Conservation (phyloP, 2,329 filamentous ascomycete species). For the Microascus cirrosus region DNA sequence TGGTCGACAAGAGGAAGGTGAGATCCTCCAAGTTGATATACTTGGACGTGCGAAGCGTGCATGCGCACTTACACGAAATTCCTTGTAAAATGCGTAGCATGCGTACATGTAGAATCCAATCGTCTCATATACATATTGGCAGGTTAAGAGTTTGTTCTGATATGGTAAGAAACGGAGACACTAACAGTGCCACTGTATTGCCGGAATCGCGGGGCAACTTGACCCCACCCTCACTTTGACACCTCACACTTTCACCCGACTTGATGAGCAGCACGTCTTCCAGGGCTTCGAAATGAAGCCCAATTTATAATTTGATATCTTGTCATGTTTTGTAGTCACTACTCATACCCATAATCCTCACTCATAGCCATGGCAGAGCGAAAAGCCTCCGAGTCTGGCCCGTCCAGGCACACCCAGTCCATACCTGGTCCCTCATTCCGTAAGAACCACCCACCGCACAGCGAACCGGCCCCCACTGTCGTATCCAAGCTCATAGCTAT, state of each 20-base stretch:
- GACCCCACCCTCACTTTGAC: background rate
- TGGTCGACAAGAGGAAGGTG: too few relatives aligned
- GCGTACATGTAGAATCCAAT: too few relatives aligned
- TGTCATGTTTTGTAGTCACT: background rate
- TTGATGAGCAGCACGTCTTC: background rate
- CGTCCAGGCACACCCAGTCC: background rate
- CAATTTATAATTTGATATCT: background rate
- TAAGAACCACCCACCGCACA: background rate
- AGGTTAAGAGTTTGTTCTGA: too few relatives aligned
- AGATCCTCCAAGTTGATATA: too few relatives aligned
- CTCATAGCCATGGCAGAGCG: conserved; percentile 1
- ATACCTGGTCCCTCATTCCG: conserved; percentile 5
- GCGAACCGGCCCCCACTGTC: background rate
- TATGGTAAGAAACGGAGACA: too few relatives aligned
- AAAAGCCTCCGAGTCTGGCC: conserved; percentile 2
- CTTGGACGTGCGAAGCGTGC: too few relatives aligned
- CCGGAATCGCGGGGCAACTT: background rate
- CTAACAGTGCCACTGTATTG: too few relatives aligned
- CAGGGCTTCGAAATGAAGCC: background rate
- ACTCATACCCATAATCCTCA: background rate
- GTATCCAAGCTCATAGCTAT: background rate
- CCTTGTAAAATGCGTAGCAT: too few relatives aligned
- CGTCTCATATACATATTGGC: too few relatives aligned
- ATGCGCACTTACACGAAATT: too few relatives aligned
- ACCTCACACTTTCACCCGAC: background rate